phyloP scores from a whole-genome alignment of 176 grass and related monocot species.

The Aegilops tauschii region DNA sequence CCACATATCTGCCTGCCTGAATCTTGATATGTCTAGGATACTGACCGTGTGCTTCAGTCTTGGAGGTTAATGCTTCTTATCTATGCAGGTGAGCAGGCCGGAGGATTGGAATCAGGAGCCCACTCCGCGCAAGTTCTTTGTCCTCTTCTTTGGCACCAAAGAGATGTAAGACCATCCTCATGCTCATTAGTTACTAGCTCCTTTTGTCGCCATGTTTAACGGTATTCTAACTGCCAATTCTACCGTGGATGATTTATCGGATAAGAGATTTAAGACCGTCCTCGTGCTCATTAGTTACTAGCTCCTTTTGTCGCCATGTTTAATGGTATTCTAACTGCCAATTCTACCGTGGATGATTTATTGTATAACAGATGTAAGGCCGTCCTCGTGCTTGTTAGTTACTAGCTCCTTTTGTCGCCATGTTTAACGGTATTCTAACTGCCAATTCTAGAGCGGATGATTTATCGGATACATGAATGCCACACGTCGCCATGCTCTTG shows the following conservation, averaged over 20 bases:
- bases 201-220: neutral
- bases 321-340: neutral
- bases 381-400: neutral
- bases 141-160: constrained; percentile 82
- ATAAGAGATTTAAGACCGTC: neutral
- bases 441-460: neutral
- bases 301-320: neutral
- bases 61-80: constrained; percentile 6
- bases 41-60: neutral
- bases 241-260: neutral
- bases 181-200: neutral
- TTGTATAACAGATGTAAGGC: too few species aligned
- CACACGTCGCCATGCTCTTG: neutral
- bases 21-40: neutral
- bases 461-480: neutral
- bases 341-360: neutral
- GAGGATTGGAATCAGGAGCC: constrained; percentile 58
- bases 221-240: neutral
- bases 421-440: neutral
- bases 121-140: constrained; percentile 71
- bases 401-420: neutral
- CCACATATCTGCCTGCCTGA: neutral
- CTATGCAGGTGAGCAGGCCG: constrained; percentile 78
- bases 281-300: neutral
- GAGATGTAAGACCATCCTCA: constrained; percentile 66